phyloP scores from a whole-genome alignment of 106 monocot species.

The Dioscorea dumetorum region DNA sequence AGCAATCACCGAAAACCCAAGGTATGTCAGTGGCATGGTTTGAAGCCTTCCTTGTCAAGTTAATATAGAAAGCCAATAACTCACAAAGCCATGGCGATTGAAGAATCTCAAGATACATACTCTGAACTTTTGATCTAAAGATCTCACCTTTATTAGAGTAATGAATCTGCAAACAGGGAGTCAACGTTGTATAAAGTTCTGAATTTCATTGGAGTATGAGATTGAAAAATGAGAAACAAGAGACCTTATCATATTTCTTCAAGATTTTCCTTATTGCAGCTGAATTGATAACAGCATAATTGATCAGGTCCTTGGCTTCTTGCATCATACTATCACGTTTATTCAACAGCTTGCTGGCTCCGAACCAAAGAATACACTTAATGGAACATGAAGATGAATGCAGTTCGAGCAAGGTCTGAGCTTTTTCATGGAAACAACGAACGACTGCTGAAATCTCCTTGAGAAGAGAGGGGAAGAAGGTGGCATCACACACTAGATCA shows the following conservation, averaged over 20 bases:
- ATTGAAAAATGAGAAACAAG: background rate
- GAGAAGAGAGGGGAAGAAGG: constrained; percentile 74
- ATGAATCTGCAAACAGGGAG: constrained; percentile 41
- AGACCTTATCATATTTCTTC: constrained; percentile 93
- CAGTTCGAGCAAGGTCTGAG: constrained; percentile 55
- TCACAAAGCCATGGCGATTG: constrained; percentile 93
- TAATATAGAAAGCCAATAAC: constrained; percentile 77
- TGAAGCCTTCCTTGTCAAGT: constrained; percentile 29
- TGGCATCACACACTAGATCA: constrained; percentile 77
- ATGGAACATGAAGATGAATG: constrained; percentile 60
- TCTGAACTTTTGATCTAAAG: constrained; percentile 56
- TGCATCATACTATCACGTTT: constrained; percentile 38
- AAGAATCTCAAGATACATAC: constrained; percentile 76
- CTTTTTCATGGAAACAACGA: constrained; percentile 63
- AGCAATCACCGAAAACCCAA: constrained; percentile 54
- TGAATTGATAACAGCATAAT: constrained; percentile 79
- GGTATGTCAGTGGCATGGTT: constrained; percentile 5
- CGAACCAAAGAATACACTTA: constrained; percentile 46
- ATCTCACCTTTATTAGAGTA: constrained; percentile 77
- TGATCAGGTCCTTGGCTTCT: constrained; percentile 71
- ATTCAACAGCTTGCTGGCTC: constrained; percentile 6
- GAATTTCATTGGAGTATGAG: no score
- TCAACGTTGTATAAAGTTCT: no score
- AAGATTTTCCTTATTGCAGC: constrained; percentile 81
- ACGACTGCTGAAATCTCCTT: constrained; percentile 73